Evolutionary conservation across 257 asterid genomes (phyloP).

Genomic region (Penstemon barbatus): DNA sequence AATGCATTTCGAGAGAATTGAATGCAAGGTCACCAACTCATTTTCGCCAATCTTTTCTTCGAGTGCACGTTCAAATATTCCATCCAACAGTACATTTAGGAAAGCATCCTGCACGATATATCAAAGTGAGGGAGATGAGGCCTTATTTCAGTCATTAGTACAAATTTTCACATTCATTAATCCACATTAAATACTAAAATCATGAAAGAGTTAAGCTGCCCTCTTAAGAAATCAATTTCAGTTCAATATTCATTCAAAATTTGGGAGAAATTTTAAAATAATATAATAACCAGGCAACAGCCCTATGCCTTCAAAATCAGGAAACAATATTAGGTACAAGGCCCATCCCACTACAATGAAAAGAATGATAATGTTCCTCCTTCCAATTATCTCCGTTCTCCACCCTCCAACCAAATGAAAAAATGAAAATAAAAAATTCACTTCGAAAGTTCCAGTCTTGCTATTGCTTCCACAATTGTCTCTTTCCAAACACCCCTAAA

Average conservation of each 20-base stretch:
- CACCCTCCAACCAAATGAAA: neutral
- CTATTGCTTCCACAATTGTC: neutral
- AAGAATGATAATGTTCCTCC: slow-evolving; percentile 9
- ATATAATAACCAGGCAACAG: neutral
- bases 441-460: too few species aligned
- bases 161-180: slow-evolving; percentile 1
- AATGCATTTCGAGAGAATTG: slow-evolving; percentile 64
- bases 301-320: slow-evolving; percentile 15
- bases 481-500: neutral
- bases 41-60: slow-evolving; percentile 52
- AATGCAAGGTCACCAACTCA: slow-evolving; percentile 62
- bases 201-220: neutral
- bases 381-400: neutral
- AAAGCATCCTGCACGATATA: slow-evolving; percentile 49
- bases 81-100: slow-evolving; percentile 55
- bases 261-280: neutral
- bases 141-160: slow-evolving; percentile 25
- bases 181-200: slow-evolving; percentile 20
- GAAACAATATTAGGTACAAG: neutral
- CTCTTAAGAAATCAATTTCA: slow-evolving; percentile 6
- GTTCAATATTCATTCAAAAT: neutral
- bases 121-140: slow-evolving; percentile 16
- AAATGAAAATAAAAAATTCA: too few species aligned
- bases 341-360: slow-evolving; percentile 21
- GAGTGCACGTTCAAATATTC: slow-evolving; percentile 52